A percentile compares a stretch with the other conserved stretches of the same genome.
Conservation (phyloP, 257 asterid genomes). For the Orobanche coerulescens region DNA sequence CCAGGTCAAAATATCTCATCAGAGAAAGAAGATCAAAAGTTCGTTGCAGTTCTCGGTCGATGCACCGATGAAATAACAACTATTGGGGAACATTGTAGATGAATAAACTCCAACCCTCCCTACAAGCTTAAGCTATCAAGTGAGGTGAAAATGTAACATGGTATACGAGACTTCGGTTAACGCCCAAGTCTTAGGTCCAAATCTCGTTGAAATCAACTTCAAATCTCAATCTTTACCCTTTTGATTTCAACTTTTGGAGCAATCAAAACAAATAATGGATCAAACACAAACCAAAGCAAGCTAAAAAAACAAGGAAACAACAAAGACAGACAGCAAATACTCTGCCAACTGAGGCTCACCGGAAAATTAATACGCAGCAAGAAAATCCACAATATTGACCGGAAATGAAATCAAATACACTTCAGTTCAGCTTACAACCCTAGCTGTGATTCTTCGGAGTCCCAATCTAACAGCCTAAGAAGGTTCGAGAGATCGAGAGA, state of each 20-base stretch:
- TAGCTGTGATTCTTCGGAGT: conserved; percentile 23
- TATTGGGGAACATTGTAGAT: too few species aligned
- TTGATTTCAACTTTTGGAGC: conserved; percentile 8
- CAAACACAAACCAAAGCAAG: conserved; percentile 12
- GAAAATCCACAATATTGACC: conserved; percentile 12
- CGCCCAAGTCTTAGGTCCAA: too few species aligned
- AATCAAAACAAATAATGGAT: not conserved
- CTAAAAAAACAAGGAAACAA: conserved; percentile 5
- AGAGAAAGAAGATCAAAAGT: too few species aligned
- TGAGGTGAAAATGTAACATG: too few species aligned
- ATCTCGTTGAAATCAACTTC: not conserved
- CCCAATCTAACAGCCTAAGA: conserved; percentile 48
- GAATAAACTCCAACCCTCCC: too few species aligned
- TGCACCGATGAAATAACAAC: too few species aligned
- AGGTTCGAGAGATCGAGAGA: conserved; percentile 52
- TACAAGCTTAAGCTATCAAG: too few species aligned
- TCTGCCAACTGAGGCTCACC: conserved; percentile 20
- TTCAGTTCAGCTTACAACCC: conserved; percentile 29
- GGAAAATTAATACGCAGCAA: conserved; percentile 11
- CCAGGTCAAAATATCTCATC: too few species aligned
- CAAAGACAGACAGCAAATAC: conserved; percentile 10
- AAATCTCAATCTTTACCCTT: not conserved
- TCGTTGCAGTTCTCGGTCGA: too few species aligned
- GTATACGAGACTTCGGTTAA: too few species aligned
- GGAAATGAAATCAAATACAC: conserved; percentile 7